Evolutionary conservation across 176 grass and related monocot genomes (phyloP).

Genomic region (Guadua angustifolia): DNA sequence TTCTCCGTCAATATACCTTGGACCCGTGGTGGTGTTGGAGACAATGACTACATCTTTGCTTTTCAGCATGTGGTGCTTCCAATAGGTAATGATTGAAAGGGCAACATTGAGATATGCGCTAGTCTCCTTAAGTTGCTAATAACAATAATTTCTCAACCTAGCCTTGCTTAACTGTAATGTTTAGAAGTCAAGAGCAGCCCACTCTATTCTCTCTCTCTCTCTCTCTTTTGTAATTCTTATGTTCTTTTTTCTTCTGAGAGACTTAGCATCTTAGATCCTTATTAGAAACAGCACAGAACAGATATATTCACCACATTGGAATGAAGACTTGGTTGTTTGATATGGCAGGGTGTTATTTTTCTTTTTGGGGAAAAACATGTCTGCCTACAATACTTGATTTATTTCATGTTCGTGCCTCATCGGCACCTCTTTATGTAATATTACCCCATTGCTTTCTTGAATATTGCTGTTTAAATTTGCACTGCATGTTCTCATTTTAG

Average conservation of each 20-base stretch:
- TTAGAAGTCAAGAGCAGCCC: not conserved
- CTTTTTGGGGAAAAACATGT: not conserved
- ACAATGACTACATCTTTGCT: conserved; percentile 94
- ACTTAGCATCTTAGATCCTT: conserved; percentile 26
- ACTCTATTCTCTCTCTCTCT: not conserved
- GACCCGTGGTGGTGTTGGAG: conserved; percentile 87
- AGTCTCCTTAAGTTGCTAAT: conserved; percentile 17
- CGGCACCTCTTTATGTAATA: conserved; percentile 23
- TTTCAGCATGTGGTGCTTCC: conserved; percentile 88
- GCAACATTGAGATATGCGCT: conserved; percentile 23
- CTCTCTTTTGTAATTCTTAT: not conserved
- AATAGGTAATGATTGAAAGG: conserved; percentile 65
- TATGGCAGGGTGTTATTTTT: not conserved
- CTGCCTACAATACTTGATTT: too few relatives aligned
- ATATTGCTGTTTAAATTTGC: not conserved
- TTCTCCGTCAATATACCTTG: conserved; percentile 98
- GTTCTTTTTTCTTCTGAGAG: conserved; percentile 16
- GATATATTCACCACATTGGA: conserved; percentile 10
- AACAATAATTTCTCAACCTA: conserved; percentile 9
- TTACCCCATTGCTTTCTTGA: not conserved
- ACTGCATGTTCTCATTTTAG: conserved; percentile 30
- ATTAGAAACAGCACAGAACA: conserved; percentile 12
- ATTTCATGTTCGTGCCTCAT: not conserved
- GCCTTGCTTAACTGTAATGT: not conserved
- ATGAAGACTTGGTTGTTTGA: conserved; percentile 3